Percentiles rank a stretch among this genome's conserved stretches.
phyloP scores from a whole-genome alignment of 768 basidiomycete genomes.

The Paxillus rubicundulus region DNA sequence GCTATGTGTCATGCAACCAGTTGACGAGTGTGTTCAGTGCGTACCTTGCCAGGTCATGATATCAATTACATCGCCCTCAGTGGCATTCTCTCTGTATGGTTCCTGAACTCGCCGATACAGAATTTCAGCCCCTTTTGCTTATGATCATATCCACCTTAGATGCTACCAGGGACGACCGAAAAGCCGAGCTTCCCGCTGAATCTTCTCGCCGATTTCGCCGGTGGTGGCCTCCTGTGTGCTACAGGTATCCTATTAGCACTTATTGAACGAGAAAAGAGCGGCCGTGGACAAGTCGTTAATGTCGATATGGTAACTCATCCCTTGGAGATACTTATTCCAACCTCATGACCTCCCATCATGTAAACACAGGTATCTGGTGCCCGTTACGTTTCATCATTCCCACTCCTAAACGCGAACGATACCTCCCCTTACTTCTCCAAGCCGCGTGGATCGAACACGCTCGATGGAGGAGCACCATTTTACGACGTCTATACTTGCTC shows the following conservation, averaged over 20 bases:
- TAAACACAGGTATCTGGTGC: conserved; percentile 68
- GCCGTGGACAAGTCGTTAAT: conserved; percentile 71
- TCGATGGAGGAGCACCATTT: conserved; percentile 79
- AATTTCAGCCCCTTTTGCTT: background rate
- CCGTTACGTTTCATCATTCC: conserved; percentile 73
- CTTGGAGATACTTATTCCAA: background rate
- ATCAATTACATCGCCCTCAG: conserved; percentile 82
- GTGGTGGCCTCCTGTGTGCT: conserved; percentile 72
- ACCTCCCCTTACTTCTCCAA: conserved; percentile 38
- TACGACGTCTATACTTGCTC: conserved; percentile 73
- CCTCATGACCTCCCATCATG: background rate
- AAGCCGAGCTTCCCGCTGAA: conserved; percentile 76
- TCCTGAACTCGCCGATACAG: background rate
- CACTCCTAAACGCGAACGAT: conserved; percentile 47
- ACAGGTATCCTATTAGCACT: conserved; percentile 74
- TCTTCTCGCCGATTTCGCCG: conserved; percentile 79
- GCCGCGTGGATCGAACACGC: conserved; percentile 53
- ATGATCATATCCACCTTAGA: conserved; percentile 34
- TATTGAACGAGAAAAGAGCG: conserved; percentile 60
- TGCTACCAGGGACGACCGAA: conserved; percentile 61
- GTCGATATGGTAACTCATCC: conserved; percentile 63
- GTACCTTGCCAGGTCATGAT: conserved; percentile 59
- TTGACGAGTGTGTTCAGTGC: background rate
- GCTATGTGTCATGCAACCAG: conserved; percentile 12
- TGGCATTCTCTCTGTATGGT: conserved; percentile 62